Evolutionary conservation across 331 rosid genomes (phyloP), one percentile per base, ranked within the genome.

Genomic region (Ulmus americana): DNA sequence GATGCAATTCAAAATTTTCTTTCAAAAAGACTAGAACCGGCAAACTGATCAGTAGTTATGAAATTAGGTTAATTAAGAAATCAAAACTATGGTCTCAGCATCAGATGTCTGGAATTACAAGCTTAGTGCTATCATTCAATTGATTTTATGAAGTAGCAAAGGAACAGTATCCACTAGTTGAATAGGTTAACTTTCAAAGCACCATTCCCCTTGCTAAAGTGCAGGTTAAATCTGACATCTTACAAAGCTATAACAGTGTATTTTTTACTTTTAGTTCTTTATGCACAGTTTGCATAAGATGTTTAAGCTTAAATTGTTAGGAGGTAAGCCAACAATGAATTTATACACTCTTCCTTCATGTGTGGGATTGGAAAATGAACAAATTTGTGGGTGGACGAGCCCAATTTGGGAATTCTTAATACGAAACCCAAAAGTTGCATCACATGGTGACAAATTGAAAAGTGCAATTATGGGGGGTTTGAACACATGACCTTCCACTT

Each of bases 211-310:
- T 16, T 16, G 49, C 49, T 15, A 18, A 61, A 45, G 54, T 40
- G 10, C 15, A 45, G 38, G 35, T 28, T 28, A 22, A 18, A 6
- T 54, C 14, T 22, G 5, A 12, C 40, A 54, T 53, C 38, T 10
- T 10, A 45, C 18, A 5, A 57, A 9, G 40, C 22, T 4, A 45
- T 9, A 40, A 46, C 54, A 39, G 43, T n/a, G 11, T 6, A 14
- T 55, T 20, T 50, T 39, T 10, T 49, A 28, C 39, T 49, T 45
- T 53, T 15, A 18, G 63, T 68, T 70, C 54, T 62, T 54, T 35
- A 45, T 45, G 55, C 44, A 65, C 8, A 5, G 40, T 63, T 55
- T 28, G 67, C 70, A 38, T 43, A 45, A 13, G 2, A 63, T 62
- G 48, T 63, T 60, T 46, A 5, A 8, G 39, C 38, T 52, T 42